Base-by-base conservation (phyloP, 129 eudicot genomes). In the Chrysanthemum makinoi region DNA sequence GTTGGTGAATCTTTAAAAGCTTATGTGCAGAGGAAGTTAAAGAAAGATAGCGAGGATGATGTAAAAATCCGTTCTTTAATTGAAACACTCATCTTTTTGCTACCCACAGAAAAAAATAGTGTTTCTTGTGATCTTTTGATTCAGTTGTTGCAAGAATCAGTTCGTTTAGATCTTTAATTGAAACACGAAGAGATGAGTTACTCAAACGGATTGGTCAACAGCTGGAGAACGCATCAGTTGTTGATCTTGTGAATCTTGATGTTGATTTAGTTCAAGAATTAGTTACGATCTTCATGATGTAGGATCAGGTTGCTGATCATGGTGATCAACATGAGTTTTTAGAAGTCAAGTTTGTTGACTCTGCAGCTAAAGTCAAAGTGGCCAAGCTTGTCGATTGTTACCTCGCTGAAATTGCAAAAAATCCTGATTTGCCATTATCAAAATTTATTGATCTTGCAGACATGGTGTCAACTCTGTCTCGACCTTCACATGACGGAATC, bases 1-100 rank as follows among this genome's bases (percentile, higher is more conserved):
- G 65, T 88, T 64, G 94, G 90, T 14, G 97, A 84, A 76, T 88
- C 96, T 5, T 66, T 91, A 53, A 86, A 82, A 79, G 88, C 97
- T 48, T 91, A 88, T 68, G 68, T 74, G 5, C 68, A 65, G 16
- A 84, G 87, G 69, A 88, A 82, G 86, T 72, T 91, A 15, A 85
- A 90, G 39, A 85, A 83, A 28, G 82, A 77, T 15, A 72, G 78
- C 6, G 82, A 82, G 35, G 97, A 82, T 74, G 72, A 70, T 53
- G 30, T 52, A 16, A 86, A 88, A 75, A 77, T 68, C 70, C 88
- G 76, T 39, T 58, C 76, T 19, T 67, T 88, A 65, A 83, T 91
- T 10, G 93, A 88, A 65, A 81, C 84, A 39, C 35, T 91, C 39
- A 52, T 77, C 10, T 71, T 53, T 68, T 69, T 91, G 65, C 66